A percentile compares a stretch with the other conserved stretches of the same genome.
Evolutionary conservation across 1,139 yeast genomes (phyloP).

Genomic region (Blastobotrys petasosporus): DNA sequence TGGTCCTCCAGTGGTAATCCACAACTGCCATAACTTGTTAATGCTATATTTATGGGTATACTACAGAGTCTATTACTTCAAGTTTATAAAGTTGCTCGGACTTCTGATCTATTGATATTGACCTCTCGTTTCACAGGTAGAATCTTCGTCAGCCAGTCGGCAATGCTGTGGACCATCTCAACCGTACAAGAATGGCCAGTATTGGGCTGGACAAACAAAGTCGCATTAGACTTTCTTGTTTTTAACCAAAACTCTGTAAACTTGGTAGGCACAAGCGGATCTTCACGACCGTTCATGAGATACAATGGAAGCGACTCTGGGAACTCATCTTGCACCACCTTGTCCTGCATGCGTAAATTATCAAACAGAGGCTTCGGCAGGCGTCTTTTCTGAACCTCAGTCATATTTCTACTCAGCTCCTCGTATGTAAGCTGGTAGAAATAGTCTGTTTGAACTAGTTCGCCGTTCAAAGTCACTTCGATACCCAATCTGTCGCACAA

Average conservation of each 20-base stretch:
- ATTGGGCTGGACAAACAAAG: slow-evolving; percentile 13
- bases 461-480: too few relatives aligned
- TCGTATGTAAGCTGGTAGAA: too few relatives aligned
- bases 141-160: slow-evolving; percentile 14
- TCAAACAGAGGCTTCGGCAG: too few relatives aligned
- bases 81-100: too few relatives aligned
- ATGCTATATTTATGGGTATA: too few relatives aligned
- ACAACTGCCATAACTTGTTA: too few relatives aligned
- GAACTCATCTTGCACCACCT: slow-evolving; percentile 12
- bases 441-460: too few relatives aligned
- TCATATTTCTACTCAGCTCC: too few relatives aligned
- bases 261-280: slow-evolving; percentile 17
- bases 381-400: too few relatives aligned
- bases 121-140: not conserved
- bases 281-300: slow-evolving; percentile 17
- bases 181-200: slow-evolving; percentile 18
- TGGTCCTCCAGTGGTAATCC: too few relatives aligned
- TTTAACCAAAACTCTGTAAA: slow-evolving; percentile 14
- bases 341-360: slow-evolving; percentile 3
- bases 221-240: not conserved
- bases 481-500: not conserved
- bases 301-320: slow-evolving; percentile 9
- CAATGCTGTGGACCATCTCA: slow-evolving; percentile 15
- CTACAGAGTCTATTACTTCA: too few relatives aligned
- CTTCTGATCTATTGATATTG: too few relatives aligned